Evolutionary conservation across 1,284 basidiomycete genomes (phyloP).

Genomic region (Amylostereum chailletii): DNA sequence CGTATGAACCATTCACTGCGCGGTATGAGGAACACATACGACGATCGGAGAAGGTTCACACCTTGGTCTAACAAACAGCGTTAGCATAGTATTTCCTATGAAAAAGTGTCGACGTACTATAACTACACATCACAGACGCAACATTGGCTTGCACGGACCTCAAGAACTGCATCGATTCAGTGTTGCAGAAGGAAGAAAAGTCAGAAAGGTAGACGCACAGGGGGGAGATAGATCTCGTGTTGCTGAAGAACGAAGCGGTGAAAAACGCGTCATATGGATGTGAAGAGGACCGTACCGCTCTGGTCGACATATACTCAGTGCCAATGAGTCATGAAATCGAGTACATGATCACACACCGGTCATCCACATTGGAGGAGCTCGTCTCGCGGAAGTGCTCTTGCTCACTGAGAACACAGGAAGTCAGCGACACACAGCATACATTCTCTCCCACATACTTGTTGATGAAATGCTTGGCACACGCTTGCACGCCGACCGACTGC

Average conservation of each 20-base stretch:
- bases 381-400: conserved; percentile 48
- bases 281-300: no score
- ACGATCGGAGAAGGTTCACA: conserved; percentile 13
- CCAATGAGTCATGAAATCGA: no score
- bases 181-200: conserved; percentile 1
- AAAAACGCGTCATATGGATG: no score
- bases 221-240: conserved; percentile 48
- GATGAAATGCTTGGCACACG: conserved; percentile 55
- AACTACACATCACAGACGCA: conserved; percentile 64
- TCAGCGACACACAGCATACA: not conserved
- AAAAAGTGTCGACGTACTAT: conserved; percentile 31
- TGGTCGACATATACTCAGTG: not conserved
- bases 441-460: conserved; percentile 29
- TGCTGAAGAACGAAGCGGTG: conserved; percentile 21
- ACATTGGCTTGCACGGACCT: conserved; percentile 58
- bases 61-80: conserved; percentile 29
- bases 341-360: conserved; percentile 30
- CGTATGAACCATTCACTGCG: conserved; percentile 53
- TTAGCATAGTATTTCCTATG: conserved; percentile 13
- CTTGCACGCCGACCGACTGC: conserved; percentile 54
- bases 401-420: conserved; percentile 23
- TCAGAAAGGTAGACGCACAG: conserved; percentile 24
- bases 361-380: conserved; percentile 55
- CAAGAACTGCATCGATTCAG: conserved; percentile 35
- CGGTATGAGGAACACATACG: not conserved